Evolutionary conservation across 108 stramenopile species (phyloP).

Genomic region (Aurantiochytrium sp.): DNA sequence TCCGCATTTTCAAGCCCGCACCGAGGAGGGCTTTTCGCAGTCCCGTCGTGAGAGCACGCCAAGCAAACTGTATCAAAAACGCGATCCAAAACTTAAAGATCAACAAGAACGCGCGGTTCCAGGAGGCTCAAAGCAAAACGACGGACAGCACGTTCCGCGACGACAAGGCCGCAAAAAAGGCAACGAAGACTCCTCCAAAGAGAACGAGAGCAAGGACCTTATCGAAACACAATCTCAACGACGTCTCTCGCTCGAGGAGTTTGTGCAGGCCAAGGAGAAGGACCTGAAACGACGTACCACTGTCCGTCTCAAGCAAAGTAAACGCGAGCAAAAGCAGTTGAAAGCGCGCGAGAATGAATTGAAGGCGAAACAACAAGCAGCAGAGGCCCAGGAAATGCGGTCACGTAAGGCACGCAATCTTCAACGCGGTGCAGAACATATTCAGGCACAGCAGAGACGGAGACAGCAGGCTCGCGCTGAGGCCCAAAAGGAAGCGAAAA

Average conservation of each 20-base stretch:
- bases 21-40: no score
- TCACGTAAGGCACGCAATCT: no score
- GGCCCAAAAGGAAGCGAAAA: no score
- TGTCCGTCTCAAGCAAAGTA: neutral
- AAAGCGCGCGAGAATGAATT: neutral
- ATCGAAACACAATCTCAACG: no score
- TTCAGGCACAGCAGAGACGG: no score
- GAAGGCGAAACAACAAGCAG: no score
- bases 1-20: no score
- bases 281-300: neutral
- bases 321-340: neutral
- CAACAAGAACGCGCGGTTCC: neutral
- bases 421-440: no score
- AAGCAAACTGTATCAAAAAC: neutral
- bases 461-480: no score
- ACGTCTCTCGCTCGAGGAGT: neutral
- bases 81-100: neutral
- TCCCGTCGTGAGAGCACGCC: no score
- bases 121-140: neutral
- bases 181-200: neutral
- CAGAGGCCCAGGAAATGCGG: no score
- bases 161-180: neutral
- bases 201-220: neutral
- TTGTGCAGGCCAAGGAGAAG: neutral
- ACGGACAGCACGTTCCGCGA: neutral